A percentile compares a stretch with the other conserved stretches of the same genome.
phyloP scores from a whole-genome alignment of 2,329 filamentous ascomycete species.

The Trichoderma atroviride region DNA sequence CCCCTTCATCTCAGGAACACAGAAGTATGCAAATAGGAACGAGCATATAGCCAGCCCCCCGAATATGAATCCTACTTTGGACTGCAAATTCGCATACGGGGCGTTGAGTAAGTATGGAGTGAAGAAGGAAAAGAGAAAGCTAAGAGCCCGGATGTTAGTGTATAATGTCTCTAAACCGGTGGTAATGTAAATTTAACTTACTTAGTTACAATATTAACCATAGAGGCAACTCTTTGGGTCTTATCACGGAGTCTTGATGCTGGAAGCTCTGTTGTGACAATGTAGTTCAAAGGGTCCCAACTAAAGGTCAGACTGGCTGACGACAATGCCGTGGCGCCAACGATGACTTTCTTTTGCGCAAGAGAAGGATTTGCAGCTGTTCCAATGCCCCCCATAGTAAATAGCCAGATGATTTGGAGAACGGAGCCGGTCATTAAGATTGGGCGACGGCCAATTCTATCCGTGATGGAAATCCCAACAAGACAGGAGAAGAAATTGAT shows the following conservation, averaged over 20 bases:
- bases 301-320: constrained; percentile 18
- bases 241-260: constrained; percentile 17
- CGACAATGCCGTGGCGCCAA: constrained; percentile 1
- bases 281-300: constrained; percentile 17
- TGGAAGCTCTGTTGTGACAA: constrained; percentile 19
- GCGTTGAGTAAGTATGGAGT: constrained; percentile 14
- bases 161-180: too few relatives aligned
- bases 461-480: constrained; percentile 12
- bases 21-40: constrained; percentile 17
- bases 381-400: constrained; percentile 21
- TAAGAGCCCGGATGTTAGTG: background rate
- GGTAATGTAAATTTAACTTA: background rate
- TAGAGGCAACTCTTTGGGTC: constrained; percentile 14
- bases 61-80: constrained; percentile 19
- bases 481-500: constrained; percentile 19
- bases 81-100: constrained; percentile 8
- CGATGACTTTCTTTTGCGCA: constrained; percentile 10
- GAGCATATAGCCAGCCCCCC: constrained; percentile 10
- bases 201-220: constrained; percentile 13
- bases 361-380: constrained; percentile 2
- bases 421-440: constrained; percentile 15
- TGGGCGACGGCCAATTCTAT: constrained; percentile 14
- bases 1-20: constrained; percentile 13
- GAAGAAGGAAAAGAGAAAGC: constrained; percentile 19
- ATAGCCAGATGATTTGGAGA: constrained; percentile 7